phyloP scores from a whole-genome alignment of 2,329 filamentous ascomycete species.

The Exophiala bonariae region DNA sequence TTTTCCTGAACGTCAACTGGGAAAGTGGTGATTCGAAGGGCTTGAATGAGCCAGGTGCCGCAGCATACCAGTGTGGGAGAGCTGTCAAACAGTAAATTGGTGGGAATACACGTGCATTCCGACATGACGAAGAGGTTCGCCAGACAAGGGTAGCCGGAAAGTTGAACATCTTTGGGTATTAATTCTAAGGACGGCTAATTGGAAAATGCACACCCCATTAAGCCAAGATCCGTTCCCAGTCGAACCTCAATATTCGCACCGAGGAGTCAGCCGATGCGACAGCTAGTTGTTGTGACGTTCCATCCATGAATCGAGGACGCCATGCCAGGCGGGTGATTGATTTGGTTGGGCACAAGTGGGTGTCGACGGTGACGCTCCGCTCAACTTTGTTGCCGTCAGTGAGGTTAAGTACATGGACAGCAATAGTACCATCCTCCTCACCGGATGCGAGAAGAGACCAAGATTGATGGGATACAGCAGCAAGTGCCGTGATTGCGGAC shows the following conservation, averaged over 20 bases:
- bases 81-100: too few species aligned
- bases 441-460: slow-evolving; percentile 45
- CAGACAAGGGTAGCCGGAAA: too few species aligned
- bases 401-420: slow-evolving; percentile 39
- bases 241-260: slow-evolving; percentile 34
- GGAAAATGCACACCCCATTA: neutral
- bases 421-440: slow-evolving; percentile 48
- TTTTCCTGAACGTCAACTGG: slow-evolving; percentile 19
- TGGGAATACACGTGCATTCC: too few species aligned
- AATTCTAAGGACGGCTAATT: too few species aligned
- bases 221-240: slow-evolving; percentile 1
- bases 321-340: slow-evolving; percentile 68
- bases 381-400: slow-evolving; percentile 34
- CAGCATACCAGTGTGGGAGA: too few species aligned
- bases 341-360: slow-evolving; percentile 58
- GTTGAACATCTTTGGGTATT: too few species aligned
- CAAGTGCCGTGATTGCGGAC: slow-evolving; percentile 69
- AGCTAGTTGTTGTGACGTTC: slow-evolving; percentile 23
- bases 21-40: slow-evolving; percentile 14
- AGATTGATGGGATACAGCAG: slow-evolving; percentile 53
- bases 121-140: too few species aligned
- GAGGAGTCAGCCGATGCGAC: slow-evolving; percentile 24
- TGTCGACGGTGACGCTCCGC: slow-evolving; percentile 21
- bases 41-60: slow-evolving; percentile 14
- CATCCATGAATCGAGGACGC: slow-evolving; percentile 53